These are phyloP conservation scores for Ceriops tagal DNA, from an alignment of 345 rosid genomes.

Conservation along the genomic window DNA sequence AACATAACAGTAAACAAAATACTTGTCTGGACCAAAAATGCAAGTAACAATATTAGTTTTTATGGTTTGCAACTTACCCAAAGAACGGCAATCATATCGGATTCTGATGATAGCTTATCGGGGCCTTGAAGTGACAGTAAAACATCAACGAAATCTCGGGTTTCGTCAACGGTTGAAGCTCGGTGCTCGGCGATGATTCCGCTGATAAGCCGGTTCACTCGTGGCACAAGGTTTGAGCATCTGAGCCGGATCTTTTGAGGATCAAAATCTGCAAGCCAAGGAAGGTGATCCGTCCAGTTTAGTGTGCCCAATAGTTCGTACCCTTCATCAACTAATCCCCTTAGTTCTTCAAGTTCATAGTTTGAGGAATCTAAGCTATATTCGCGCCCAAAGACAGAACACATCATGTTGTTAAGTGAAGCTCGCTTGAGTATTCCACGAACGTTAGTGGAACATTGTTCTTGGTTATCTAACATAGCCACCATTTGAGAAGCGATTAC, in stretches of 20 bases:
- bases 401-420: slow-evolving; percentile 72
- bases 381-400: slow-evolving; percentile 60
- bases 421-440: slow-evolving; percentile 59
- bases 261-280: slow-evolving; percentile 61
- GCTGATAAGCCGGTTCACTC: slow-evolving; percentile 59
- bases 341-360: slow-evolving; percentile 39
- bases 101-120: slow-evolving; percentile 48
- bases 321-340: slow-evolving; percentile 61
- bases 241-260: slow-evolving; percentile 60
- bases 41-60: neutral
- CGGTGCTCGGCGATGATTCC: slow-evolving; percentile 53
- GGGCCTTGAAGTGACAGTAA: slow-evolving; percentile 54
- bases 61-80: slow-evolving; percentile 47
- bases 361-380: slow-evolving; percentile 35
- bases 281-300: slow-evolving; percentile 72
- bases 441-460: slow-evolving; percentile 29
- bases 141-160: slow-evolving; percentile 69
- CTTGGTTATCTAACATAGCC: slow-evolving; percentile 12
- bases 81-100: slow-evolving; percentile 72
- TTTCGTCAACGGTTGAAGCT: slow-evolving; percentile 20
- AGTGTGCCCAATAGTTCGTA: slow-evolving; percentile 55
- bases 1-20: neutral
- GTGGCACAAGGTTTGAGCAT: slow-evolving; percentile 60
- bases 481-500: slow-evolving; percentile 52
- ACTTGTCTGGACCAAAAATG: neutral